Evolutionary conservation across 1,139 yeast species (phyloP).

Genomic region (Arxiozyma heterogenica): DNA sequence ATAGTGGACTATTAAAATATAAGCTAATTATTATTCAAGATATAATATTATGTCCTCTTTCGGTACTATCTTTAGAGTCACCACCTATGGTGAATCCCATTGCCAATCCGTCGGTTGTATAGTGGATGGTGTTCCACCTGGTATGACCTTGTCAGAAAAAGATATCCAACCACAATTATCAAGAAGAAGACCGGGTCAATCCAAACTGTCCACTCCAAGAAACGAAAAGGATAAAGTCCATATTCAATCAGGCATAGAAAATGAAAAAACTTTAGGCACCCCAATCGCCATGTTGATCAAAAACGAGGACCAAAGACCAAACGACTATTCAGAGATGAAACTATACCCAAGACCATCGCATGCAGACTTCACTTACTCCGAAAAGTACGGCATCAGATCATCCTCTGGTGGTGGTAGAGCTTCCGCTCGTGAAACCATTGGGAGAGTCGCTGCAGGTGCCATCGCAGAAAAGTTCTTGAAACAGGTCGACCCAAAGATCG

Average conservation of each 20-base stretch:
- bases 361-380: conserved; percentile 89
- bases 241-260: conserved; percentile 91
- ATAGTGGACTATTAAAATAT: no score
- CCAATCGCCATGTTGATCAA: conserved; percentile 90
- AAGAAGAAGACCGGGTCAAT: conserved; percentile 96
- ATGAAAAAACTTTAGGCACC: conserved; percentile 84
- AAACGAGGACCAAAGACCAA: conserved; percentile 94
- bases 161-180: conserved; percentile 94
- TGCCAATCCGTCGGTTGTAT: conserved; percentile 98
- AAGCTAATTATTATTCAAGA: no score
- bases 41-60: conserved; percentile 50
- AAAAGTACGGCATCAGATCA: conserved; percentile 86
- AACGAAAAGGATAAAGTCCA: conserved; percentile 88
- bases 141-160: conserved; percentile 68
- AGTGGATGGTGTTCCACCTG: conserved; percentile 97
- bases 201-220: conserved; percentile 86
- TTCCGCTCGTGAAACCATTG: conserved; percentile 95
- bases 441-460: conserved; percentile 98
- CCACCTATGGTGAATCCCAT: conserved; percentile 97
- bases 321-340: conserved; percentile 91
- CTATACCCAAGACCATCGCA: conserved; percentile 95
- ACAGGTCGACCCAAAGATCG: conserved; percentile 66
- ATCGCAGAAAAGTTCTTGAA: conserved; percentile 85
- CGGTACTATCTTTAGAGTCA: conserved; percentile 59
- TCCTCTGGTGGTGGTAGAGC: conserved; percentile 97